These are phyloP conservation scores for Astrothelium subdiscretum DNA, from an alignment of 495 filamentous ascomycete species.

Conservation along the genomic window DNA sequence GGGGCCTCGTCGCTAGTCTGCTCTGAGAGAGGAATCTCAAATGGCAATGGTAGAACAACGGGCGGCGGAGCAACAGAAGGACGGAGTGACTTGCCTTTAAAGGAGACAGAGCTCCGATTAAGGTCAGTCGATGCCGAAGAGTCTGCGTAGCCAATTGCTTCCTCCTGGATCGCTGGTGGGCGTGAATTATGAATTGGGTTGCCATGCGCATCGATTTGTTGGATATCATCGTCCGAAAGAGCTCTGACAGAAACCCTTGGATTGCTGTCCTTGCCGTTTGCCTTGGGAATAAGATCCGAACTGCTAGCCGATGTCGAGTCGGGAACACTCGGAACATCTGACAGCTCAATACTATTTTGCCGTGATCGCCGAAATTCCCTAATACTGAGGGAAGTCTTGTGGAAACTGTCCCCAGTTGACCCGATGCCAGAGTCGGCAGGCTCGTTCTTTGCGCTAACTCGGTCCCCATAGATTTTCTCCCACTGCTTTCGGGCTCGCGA, in stretches of 20 bases:
- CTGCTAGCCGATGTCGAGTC: constrained; percentile 3
- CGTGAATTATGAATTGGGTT: constrained; percentile 5
- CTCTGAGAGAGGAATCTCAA: constrained; percentile 39
- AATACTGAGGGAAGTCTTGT: constrained; percentile 34
- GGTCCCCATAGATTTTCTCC: constrained; percentile 68
- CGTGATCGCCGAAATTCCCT: constrained; percentile 18
- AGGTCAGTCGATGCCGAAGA: not conserved
- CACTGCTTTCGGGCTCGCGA: constrained; percentile 58
- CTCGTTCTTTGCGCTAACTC: constrained; percentile 15
- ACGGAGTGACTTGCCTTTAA: not conserved
- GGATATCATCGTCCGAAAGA: constrained; percentile 17
- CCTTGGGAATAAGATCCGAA: not conserved
- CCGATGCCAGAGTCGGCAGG: constrained; percentile 42
- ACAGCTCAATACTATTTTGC: constrained; percentile 14
- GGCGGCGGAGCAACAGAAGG: constrained; percentile 16
- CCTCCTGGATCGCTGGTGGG: constrained; percentile 1
- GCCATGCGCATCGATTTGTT: constrained; percentile 14
- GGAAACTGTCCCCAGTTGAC: constrained; percentile 39
- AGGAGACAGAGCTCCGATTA: not conserved
- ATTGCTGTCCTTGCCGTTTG: not conserved
- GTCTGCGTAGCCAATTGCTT: not conserved
- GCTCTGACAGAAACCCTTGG: constrained; percentile 12
- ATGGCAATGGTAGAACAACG: constrained; percentile 40
- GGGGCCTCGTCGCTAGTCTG: constrained; percentile 36
- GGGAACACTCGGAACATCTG: constrained; percentile 5